These are phyloP conservation scores for Populus hybrid DNA, from an alignment of 441 rosid genomes.

Conservation along the genomic window DNA sequence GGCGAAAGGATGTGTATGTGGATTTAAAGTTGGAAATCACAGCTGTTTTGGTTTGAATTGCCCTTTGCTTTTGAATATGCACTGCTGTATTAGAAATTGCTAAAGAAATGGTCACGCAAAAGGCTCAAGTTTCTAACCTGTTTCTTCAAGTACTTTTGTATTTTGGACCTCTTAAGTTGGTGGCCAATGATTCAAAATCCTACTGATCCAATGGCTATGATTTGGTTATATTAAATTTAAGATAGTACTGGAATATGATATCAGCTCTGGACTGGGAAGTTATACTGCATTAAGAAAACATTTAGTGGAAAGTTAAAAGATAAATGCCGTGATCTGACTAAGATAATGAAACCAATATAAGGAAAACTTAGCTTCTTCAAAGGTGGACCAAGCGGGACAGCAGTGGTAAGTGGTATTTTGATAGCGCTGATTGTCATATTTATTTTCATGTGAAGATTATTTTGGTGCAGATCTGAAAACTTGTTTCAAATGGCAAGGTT, in stretches of 20 bases:
- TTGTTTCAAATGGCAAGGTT: too few species aligned
- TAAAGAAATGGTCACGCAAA: not conserved
- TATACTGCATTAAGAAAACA: not conserved
- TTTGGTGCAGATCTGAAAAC: not conserved
- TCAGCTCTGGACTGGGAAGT: not conserved
- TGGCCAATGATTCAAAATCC: not conserved
- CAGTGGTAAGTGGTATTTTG: not conserved
- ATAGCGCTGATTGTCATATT: not conserved
- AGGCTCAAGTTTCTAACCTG: too few species aligned
- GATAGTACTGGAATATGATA: not conserved
- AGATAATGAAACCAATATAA: not conserved
- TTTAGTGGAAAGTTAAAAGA: not conserved
- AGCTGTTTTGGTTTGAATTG: slow-evolving; percentile 26
- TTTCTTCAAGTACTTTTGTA: not conserved
- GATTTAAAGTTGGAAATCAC: slow-evolving; percentile 27
- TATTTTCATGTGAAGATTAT: not conserved
- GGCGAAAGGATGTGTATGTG: slow-evolving; percentile 31
- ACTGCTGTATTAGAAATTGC: slow-evolving; percentile 13
- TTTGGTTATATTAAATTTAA: not conserved
- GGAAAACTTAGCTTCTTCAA: not conserved
- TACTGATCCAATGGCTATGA: not conserved
- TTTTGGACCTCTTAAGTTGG: not conserved
- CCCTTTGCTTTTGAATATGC: slow-evolving; percentile 1
- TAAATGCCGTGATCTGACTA: not conserved
- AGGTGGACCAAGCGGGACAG: not conserved